Evolutionary conservation across 805 yeast genomes (phyloP).

Genomic region (Yarrowia porcina): DNA sequence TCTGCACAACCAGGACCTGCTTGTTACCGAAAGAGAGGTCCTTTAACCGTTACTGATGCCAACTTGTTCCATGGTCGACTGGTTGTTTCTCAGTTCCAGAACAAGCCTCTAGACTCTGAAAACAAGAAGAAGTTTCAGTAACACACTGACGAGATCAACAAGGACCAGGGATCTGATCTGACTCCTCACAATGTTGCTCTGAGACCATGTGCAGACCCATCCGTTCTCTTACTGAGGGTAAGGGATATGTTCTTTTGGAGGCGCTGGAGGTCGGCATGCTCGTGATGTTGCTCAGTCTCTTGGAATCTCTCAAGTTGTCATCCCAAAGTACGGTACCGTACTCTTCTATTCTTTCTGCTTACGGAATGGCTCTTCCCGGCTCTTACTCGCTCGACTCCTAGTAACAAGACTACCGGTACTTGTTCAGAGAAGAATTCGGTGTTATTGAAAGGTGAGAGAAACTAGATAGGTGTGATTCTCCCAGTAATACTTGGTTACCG

Average conservation of each 20-base stretch:
- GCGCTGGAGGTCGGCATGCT: constrained; percentile 93
- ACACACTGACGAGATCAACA: constrained; percentile 56
- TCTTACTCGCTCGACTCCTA: too few relatives aligned
- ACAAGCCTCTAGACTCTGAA: constrained; percentile 62
- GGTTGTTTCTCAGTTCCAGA: constrained; percentile 69
- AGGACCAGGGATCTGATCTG: constrained; percentile 42
- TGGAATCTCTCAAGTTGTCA: constrained; percentile 64
- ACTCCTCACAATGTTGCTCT: constrained; percentile 67
- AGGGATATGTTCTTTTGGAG: constrained; percentile 88
- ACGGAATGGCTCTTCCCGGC: constrained; percentile 80
- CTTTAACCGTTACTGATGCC: constrained; percentile 82
- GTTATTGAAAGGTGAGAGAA: too few relatives aligned
- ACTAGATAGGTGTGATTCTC: too few relatives aligned
- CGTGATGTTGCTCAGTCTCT: constrained; percentile 68
- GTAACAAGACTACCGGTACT: too few relatives aligned
- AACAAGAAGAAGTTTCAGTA: constrained; percentile 50
- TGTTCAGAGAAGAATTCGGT: too few relatives aligned
- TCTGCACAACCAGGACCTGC: constrained; percentile 90
- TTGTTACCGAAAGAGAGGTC: constrained; percentile 81
- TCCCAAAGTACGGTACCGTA: constrained; percentile 80
- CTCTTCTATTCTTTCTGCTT: constrained; percentile 81
- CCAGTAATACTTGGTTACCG: too few relatives aligned
- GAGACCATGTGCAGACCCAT: constrained; percentile 91
- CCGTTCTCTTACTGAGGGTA: constrained; percentile 78
- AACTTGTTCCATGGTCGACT: constrained; percentile 69